These are phyloP conservation scores for Pseudogymnoascus sp. DNA, from an alignment of 2,329 filamentous ascomycete species.

Conservation along the genomic window DNA sequence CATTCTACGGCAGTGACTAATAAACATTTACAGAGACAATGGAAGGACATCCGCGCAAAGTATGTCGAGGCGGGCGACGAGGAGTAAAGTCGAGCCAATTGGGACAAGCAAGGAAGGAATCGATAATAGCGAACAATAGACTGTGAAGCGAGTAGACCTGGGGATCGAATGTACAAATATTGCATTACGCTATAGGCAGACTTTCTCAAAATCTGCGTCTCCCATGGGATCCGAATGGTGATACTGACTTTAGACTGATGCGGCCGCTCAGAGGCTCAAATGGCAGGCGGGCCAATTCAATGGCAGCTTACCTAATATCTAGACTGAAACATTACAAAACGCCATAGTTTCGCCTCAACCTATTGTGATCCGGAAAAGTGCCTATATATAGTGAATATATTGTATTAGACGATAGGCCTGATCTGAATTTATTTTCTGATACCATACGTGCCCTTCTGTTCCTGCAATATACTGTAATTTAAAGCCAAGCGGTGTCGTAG, in stretches of 20 bases:
- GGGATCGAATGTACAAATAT: conserved; percentile 11
- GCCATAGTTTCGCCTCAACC: not conserved
- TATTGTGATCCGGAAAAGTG: not conserved
- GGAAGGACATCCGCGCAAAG: conserved; percentile 95
- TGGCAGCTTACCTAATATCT: not conserved
- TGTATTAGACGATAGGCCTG: not conserved
- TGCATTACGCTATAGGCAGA: conserved; percentile 7
- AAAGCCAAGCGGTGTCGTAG: not conserved
- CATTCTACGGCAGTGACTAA: conserved; percentile 26
- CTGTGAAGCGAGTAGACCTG: conserved; percentile 3
- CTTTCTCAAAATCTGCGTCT: not conserved
- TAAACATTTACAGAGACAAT: conserved; percentile 71
- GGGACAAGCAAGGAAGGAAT: conserved; percentile 7
- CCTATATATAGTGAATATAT: not conserved
- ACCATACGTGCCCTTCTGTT: not conserved
- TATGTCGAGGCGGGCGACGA: conserved; percentile 66
- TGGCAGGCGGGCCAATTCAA: not conserved
- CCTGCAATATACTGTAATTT: not conserved
- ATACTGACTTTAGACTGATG: not conserved
- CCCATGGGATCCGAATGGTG: not conserved
- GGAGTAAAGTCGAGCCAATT: conserved; percentile 17
- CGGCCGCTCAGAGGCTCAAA: not conserved
- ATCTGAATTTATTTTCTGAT: not conserved
- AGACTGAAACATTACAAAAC: not conserved
- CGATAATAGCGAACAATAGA: conserved; percentile 9